These are phyloP conservation scores for Amphichorda felina DNA, from an alignment of 2,329 filamentous ascomycete species.

Conservation along the genomic window DNA sequence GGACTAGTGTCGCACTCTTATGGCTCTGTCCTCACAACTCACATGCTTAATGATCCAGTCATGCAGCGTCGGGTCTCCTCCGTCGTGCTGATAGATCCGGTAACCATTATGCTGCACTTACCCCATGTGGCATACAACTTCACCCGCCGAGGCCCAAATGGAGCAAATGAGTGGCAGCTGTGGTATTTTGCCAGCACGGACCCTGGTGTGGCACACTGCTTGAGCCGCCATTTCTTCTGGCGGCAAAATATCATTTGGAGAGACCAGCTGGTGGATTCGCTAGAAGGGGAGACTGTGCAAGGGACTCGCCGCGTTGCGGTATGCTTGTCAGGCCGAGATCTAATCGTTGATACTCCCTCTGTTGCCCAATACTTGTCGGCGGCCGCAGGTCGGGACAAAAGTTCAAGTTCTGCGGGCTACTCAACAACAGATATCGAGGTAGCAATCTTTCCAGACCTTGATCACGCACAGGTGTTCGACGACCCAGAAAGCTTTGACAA, in stretches of 20 bases:
- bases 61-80: constrained; percentile 38
- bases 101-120: constrained; percentile 55
- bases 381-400: constrained; percentile 7
- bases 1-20: constrained; percentile 53
- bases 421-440: constrained; percentile 33
- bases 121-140: constrained; percentile 66
- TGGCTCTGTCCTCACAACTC: constrained; percentile 50
- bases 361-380: constrained; percentile 43
- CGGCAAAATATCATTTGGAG: constrained; percentile 59
- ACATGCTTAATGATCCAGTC: constrained; percentile 39
- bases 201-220: constrained; percentile 50
- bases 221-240: constrained; percentile 62
- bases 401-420: too few relatives aligned
- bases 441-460: constrained; percentile 46
- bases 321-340: constrained; percentile 44
- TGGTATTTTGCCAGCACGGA: constrained; percentile 62
- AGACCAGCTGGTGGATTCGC: constrained; percentile 38
- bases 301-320: constrained; percentile 35
- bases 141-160: constrained; percentile 35
- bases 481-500: constrained; percentile 12
- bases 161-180: constrained; percentile 58
- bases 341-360: constrained; percentile 50
- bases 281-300: constrained; percentile 6
- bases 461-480: constrained; percentile 54
- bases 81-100: constrained; percentile 44